Base-by-base conservation (phyloP, 257 asterid species). In the Striga asiatica region DNA sequence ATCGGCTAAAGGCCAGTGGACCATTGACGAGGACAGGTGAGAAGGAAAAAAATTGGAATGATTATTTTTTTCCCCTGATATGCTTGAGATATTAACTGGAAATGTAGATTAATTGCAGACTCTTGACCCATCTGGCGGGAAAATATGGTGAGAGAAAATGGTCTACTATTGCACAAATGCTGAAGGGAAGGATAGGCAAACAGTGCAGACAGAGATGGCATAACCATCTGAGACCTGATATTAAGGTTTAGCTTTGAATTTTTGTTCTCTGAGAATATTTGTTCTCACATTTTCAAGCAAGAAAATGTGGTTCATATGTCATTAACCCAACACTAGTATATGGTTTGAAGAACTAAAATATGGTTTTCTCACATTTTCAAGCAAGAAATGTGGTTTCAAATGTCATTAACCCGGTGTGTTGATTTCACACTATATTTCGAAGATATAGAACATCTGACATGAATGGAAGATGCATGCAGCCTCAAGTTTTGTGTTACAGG, bases 201-300 rank as follows among this genome's bases (percentile, higher is more conserved):
- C 95, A 89, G 68, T 85, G 95, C 70, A 81, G 97, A 62, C 95
- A 89, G 76, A 74, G 97, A 72, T 89, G 97, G 96, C 97, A 89
- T 64, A 89, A 89, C 61, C 97, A 89, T 75, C 81, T 89, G 55
- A 81, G 92, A 74, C 96, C 96, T 28, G 91, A 89, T 66, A 83
- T 89, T 51, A 89, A 83, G 60, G 98, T 81, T n/a, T 46, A 34
- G 48, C 34, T 32, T 21, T 13, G 11, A 28, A 54, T 60, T 39
- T 62, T 50, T 55, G 3, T 32, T 8, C 14, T n/a, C 38, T 38
- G 0, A 21, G 3, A 8, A 34, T n/a, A n/a, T n/a, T n/a, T n/a
- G n/a, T n/a, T n/a, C n/a, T n/a, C n/a, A n/a, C n/a, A n/a, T n/a
- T n/a, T n/a, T n/a, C n/a, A n/a, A n/a, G n/a, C n/a, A n/a, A n/a